These are phyloP conservation scores for Waltiozyma sp. DNA, from an alignment of 1,139 yeast genomes.

Conservation along the genomic window DNA sequence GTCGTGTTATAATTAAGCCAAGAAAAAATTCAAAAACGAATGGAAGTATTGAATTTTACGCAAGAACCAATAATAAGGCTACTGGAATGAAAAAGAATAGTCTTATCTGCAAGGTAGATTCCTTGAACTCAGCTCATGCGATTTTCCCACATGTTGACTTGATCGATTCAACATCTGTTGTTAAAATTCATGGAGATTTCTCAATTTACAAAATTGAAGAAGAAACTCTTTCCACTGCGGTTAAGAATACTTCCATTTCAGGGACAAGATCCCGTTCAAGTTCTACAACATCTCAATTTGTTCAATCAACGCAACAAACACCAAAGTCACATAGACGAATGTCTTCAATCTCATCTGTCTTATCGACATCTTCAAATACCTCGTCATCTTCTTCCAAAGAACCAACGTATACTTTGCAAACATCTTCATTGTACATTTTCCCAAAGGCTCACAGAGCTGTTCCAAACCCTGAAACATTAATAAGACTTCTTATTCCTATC, in stretches of 20 bases:
- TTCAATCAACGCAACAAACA: neutral
- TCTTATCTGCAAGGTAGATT: constrained; percentile 57
- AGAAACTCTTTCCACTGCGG: neutral
- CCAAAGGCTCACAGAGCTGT: constrained; percentile 82
- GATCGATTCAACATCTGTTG: constrained; percentile 64
- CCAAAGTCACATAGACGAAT: constrained; percentile 9
- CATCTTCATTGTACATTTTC: constrained; percentile 59
- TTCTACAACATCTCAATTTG: constrained; percentile 2
- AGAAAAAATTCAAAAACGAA: constrained; percentile 26
- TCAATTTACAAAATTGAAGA: constrained; percentile 33
- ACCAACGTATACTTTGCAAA: constrained; percentile 7
- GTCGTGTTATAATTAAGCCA: constrained; percentile 72
- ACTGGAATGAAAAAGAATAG: constrained; percentile 33
- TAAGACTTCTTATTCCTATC: constrained; percentile 63
- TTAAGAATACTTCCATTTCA: too few relatives aligned
- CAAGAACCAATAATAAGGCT: constrained; percentile 4
- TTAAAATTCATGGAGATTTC: constrained; percentile 65
- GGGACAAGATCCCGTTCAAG: neutral
- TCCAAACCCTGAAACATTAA: constrained; percentile 74
- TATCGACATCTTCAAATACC: constrained; percentile 1
- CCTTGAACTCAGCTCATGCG: constrained; percentile 59
- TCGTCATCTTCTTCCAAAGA: constrained; percentile 8
- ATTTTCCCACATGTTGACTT: constrained; percentile 63
- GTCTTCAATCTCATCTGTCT: constrained; percentile 11
- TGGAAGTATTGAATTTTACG: constrained; percentile 19